Percentiles rank a stretch among this genome's conserved stretches.
phyloP scores from a whole-genome alignment of 768 basidiomycete genomes.

The Gloeostereum incarnatum region DNA sequence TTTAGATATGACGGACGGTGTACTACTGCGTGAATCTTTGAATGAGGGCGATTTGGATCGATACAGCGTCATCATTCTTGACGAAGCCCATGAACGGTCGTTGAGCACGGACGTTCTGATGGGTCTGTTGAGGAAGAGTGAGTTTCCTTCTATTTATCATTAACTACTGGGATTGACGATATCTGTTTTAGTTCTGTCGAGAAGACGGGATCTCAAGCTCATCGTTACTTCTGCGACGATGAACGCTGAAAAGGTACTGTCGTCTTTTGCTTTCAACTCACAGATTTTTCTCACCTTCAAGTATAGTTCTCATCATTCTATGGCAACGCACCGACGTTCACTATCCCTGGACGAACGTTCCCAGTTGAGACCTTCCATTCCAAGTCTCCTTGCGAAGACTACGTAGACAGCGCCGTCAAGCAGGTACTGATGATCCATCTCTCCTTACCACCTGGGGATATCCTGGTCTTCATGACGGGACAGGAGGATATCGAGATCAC shows the following conservation, averaged over 20 bases:
- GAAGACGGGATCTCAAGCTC: conserved; percentile 87
- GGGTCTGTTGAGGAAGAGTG: conserved; percentile 92
- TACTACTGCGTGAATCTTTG: conserved; percentile 92
- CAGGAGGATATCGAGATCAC: conserved; percentile 99
- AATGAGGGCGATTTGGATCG: conserved; percentile 98
- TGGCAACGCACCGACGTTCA: conserved; percentile 90
- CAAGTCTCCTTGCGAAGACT: conserved; percentile 98
- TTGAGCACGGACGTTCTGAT: conserved; percentile 97
- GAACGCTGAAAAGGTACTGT: conserved; percentile 91
- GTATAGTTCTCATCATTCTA: conserved; percentile 96
- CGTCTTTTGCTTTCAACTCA: not conserved
- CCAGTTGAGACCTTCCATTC: conserved; percentile 95
- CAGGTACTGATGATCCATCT: conserved; percentile 96
- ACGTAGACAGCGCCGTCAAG: conserved; percentile 96
- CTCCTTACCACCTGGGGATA: conserved; percentile 87
- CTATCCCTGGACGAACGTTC: conserved; percentile 88
- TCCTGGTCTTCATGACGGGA: conserved; percentile 98
- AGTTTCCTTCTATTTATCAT: conserved; percentile 14
- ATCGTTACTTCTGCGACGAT: conserved; percentile 99
- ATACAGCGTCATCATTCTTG: conserved; percentile 96
- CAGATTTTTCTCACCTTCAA: too few species aligned
- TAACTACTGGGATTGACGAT: conserved; percentile 5
- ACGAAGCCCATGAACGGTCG: conserved; percentile 97
- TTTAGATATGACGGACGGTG: conserved; percentile 97
- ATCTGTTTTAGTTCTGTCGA: conserved; percentile 55